A percentile compares a stretch with the other conserved stretches of the same genome.
phyloP scores from a whole-genome alignment of 2,329 filamentous ascomycete genomes.

The Cucurbitaria berberidis region DNA sequence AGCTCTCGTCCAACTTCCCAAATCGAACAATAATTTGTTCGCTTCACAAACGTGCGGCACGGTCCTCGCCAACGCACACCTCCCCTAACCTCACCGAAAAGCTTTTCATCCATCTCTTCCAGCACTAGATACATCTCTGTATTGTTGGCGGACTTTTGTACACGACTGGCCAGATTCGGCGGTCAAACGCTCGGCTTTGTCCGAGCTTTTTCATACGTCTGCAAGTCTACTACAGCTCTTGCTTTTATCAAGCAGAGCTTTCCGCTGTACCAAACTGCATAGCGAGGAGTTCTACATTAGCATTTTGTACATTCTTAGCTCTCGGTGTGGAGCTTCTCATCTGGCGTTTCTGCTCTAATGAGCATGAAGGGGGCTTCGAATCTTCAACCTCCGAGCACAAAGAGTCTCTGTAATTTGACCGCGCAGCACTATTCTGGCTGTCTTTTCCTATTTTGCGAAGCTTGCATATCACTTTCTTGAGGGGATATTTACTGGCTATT shows the following conservation, averaged over 20 bases:
- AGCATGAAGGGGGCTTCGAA: neutral
- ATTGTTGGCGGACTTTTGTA: constrained; percentile 8
- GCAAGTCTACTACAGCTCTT: constrained; percentile 1
- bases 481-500: neutral
- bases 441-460: neutral
- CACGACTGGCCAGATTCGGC: constrained; percentile 7
- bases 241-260: constrained; percentile 1
- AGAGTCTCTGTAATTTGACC: constrained; percentile 1
- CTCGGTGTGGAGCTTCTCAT: constrained; percentile 22
- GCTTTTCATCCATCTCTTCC: neutral
- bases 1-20: constrained; percentile 11
- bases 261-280: constrained; percentile 36
- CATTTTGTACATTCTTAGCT: constrained; percentile 27
- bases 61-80: constrained; percentile 11
- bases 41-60: constrained; percentile 21
- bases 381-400: neutral
- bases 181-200: neutral
- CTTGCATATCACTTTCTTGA: neutral
- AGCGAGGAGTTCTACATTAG: constrained; percentile 38
- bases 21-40: constrained; percentile 23
- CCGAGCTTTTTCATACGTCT: neutral
- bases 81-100: neutral
- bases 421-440: neutral
- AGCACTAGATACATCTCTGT: neutral
- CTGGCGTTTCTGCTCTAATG: constrained; percentile 7